Evolutionary conservation across 2,329 filamentous ascomycete genomes (phyloP), one percentile per base, ranked within the genome.

Genomic region (Myotisia sp.): DNA sequence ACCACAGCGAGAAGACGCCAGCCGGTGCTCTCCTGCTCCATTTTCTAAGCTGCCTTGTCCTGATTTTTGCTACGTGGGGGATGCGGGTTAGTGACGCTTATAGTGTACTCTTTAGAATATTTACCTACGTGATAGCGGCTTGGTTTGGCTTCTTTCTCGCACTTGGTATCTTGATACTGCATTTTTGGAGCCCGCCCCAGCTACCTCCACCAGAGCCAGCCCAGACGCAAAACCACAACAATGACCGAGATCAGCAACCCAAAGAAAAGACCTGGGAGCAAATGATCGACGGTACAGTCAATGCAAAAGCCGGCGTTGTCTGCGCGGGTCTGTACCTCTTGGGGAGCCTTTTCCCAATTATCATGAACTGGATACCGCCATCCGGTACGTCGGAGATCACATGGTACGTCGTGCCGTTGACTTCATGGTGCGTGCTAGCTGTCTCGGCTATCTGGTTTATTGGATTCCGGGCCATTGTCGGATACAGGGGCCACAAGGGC

Each of bases 11-110:
- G 76, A 41, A 95, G 86, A 6, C 90, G 90, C 76, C 87, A 98
- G 49, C 95, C 95, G 0, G 90, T 95, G 38, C 84, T 87, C 53
- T 95, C 95, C 54, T 95, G 95, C 62, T 95, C 86, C 0, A 93
- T 24, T 24, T 24, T 24, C 22, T 24, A 24, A 24, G 22, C 22
- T 24, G 22, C 22, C 22, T 24, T 24, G 22, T 24, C 22, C 22
- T 24, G 8, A 24, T 24, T 24, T 8, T 12, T 12, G 22, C 22
- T 12, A 24, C 22, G 2, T 24, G 22, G 22, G 22, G 22, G 8
- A 24, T 24, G 2, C 8, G 22, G 22, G 22, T 24, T 24, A 12
- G 12, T 2, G 22, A 24, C 22, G 22, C 22, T 24, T 24, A 24
- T 3, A 24, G 12, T 12, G 22, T 24, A 24, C 22, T 24, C 22